Conservation (phyloP, 208 protist species). For the Trypanosoma avium region DNA sequence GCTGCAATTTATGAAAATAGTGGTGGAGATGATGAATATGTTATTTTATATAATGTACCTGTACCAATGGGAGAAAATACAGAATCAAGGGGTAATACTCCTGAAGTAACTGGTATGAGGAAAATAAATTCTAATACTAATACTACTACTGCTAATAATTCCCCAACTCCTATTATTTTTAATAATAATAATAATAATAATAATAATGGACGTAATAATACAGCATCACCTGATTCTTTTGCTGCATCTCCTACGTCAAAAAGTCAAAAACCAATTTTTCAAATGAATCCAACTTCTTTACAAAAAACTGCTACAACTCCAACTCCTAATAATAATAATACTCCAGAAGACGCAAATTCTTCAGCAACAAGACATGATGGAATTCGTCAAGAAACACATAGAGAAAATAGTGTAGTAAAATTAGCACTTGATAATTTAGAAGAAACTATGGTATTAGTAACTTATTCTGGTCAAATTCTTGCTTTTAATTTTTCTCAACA, state of each 20-base stretch:
- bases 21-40: constrained; percentile 5
- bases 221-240: neutral
- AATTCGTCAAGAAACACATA: constrained; percentile 8
- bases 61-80: constrained; percentile 14
- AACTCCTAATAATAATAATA: too few species aligned
- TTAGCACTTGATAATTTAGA: constrained; percentile 71
- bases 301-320: constrained; percentile 6
- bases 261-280: constrained; percentile 15
- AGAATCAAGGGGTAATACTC: neutral
- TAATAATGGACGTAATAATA: too few species aligned
- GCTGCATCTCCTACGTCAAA: neutral
- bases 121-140: neutral
- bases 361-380: neutral
- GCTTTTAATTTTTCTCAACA: constrained; percentile 50
- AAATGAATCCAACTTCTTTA: constrained; percentile 2
- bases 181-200: too few species aligned
- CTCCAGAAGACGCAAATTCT: neutral
- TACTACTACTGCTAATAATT: neutral
- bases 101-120: neutral
- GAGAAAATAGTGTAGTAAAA: constrained; percentile 41
- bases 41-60: constrained; percentile 23
- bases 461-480: constrained; percentile 60
- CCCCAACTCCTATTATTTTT: too few species aligned
- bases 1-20: constrained; percentile 67
- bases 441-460: constrained; percentile 65